Evolutionary conservation across 108 stramenopile genomes (phyloP), one percentile per base, ranked within the genome.

Genomic region (Cyclotella sp.): DNA sequence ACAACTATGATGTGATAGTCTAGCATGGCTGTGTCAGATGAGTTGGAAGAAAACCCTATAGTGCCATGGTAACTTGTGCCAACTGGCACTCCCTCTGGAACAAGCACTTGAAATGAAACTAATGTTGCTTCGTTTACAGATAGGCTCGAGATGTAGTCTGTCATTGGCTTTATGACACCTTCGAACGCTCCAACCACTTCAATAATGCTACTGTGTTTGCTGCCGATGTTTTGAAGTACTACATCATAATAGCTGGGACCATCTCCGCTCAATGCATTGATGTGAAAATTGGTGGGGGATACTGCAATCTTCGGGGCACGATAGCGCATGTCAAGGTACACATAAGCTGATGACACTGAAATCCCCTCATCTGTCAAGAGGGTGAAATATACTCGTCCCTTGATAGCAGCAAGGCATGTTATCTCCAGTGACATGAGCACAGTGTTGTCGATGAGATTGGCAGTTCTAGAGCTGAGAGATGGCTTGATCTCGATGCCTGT

Each of bases 251-350:
- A 77, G 15, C 46, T 8, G n/a, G 76, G 29, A 62, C 39, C 41
- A 15, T 26, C 76, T 61, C 22, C 41, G 14, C 47, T 58, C 14
- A 43, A 41, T 62, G 42, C 24, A 9, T 54, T 22, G 29, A 77
- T 45, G 63, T 77, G 68, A 46, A 77, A 28, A 18, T 18, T 21
- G 60, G 11, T n/a, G 7, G 39, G 34, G 3, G 40, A 40, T 18
- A 77, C 49, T 28, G 28, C 28, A 22, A 77, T 57, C 58, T 59
- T 77, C 26, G 76, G 76, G n/a, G 58, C 42, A 22, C 76, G 76
- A 70, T 40, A 41, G 4, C 76, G 46, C 7, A 77, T 54, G 26
- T 77, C 76, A 54, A 77, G 40, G 34, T 70, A 77, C 10, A 77
- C 43, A 63, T 70, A 77, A 12, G 76, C 58, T 49, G 61, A 63